phyloP scores from a whole-genome alignment of 1,139 yeast species.

The Suhomyces maxii region DNA sequence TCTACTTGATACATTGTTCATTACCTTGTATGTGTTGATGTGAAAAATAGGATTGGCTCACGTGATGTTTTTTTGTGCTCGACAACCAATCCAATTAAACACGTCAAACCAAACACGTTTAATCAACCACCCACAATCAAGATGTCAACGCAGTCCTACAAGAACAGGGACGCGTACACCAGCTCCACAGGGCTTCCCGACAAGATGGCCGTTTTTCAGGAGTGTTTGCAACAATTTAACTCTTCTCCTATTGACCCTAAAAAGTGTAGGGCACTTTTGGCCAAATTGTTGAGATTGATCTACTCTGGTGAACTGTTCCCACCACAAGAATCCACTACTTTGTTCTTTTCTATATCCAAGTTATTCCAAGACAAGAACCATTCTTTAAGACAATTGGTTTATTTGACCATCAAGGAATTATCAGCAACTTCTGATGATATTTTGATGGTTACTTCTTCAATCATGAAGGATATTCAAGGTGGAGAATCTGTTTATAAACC shows the following conservation, averaged over 20 bases:
- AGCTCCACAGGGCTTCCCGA: slow-evolving; percentile 64
- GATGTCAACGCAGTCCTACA: slow-evolving; percentile 82
- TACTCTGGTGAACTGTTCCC: slow-evolving; percentile 89
- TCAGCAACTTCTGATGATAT: slow-evolving; percentile 84
- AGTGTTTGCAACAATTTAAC: slow-evolving; percentile 90
- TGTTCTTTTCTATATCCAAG: slow-evolving; percentile 92
- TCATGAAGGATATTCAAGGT: slow-evolving; percentile 95
- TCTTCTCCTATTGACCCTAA: slow-evolving; percentile 88
- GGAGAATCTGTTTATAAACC: slow-evolving; percentile 88
- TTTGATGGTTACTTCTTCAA: slow-evolving; percentile 95
- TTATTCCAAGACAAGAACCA: slow-evolving; percentile 92
- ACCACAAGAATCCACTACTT: slow-evolving; percentile 83
- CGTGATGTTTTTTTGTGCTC: slow-evolving; percentile 5
- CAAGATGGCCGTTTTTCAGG: slow-evolving; percentile 96
- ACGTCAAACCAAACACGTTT: slow-evolving; percentile 7
- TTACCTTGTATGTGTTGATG: background rate
- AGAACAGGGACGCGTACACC: slow-evolving; percentile 73
- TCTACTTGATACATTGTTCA: too few relatives aligned
- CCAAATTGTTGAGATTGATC: slow-evolving; percentile 68
- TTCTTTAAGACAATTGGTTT: slow-evolving; percentile 89
- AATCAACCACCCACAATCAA: slow-evolving; percentile 5
- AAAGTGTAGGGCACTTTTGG: slow-evolving; percentile 77
- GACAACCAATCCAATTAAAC: slow-evolving; percentile 12
- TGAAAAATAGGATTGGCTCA: background rate
- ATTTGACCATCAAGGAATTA: slow-evolving; percentile 89